Percentiles rank a stretch among this genome's conserved stretches.
These are phyloP conservation scores for Brassica juncea DNA, from an alignment of 345 rosid genomes.

Conservation along the genomic window DNA sequence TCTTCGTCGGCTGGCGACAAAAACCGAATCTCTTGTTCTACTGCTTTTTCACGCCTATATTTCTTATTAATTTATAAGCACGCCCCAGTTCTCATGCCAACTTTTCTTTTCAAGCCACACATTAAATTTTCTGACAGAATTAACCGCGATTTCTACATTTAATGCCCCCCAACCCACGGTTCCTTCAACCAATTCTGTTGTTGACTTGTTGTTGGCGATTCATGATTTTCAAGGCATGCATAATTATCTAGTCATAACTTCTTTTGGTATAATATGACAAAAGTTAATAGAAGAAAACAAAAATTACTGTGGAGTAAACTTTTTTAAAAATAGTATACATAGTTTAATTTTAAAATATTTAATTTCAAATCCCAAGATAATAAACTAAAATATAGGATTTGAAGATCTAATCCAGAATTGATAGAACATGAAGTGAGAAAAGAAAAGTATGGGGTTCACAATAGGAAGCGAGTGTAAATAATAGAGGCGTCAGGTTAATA, in stretches of 20 bases:
- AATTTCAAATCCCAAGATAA: neutral
- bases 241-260: neutral
- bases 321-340: neutral
- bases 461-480: slow-evolving; percentile 7
- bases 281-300: too few relatives aligned
- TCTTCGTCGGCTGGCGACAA: slow-evolving; percentile 42
- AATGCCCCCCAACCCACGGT: slow-evolving; percentile 4
- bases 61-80: neutral
- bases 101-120: neutral
- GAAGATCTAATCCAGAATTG: neutral
- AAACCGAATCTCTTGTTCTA: slow-evolving; percentile 3
- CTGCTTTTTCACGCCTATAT: neutral
- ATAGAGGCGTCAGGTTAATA: slow-evolving; percentile 3
- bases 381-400: neutral
- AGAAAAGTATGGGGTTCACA: slow-evolving; percentile 30
- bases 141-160: neutral
- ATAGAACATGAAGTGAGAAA: neutral
- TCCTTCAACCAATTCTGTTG: neutral
- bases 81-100: neutral
- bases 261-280: neutral
- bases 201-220: neutral
- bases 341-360: neutral
- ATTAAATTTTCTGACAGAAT: slow-evolving; percentile 2
- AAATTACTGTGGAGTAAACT: too few relatives aligned
- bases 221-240: neutral